Evolutionary conservation across 1,139 yeast species (phyloP).

Genomic region (Pichia sp.): DNA sequence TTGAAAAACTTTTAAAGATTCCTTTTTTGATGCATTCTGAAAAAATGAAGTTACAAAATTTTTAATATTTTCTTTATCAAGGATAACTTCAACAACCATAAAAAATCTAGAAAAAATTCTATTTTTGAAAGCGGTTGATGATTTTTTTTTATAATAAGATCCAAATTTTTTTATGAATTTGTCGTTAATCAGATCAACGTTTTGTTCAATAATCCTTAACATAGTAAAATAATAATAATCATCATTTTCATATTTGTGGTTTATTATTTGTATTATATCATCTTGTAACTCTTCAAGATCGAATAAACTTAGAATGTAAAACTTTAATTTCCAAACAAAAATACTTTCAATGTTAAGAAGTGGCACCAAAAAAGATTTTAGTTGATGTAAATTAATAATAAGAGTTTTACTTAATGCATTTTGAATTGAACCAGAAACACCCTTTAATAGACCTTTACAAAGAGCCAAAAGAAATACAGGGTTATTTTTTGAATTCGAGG

Average conservation of each 20-base stretch:
- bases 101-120: conserved; percentile 50
- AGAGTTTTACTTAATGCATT: conserved; percentile 21
- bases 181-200: conserved; percentile 23
- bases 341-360: conserved; percentile 19
- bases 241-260: conserved; percentile 1
- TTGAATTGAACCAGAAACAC: conserved; percentile 22
- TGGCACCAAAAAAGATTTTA: conserved; percentile 19
- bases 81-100: conserved; percentile 40
- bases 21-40: conserved; percentile 11
- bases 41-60: conserved; percentile 19
- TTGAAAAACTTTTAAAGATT: conserved; percentile 19
- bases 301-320: conserved; percentile 43
- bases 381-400: conserved; percentile 14
- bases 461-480: conserved; percentile 35
- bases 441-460: conserved; percentile 35
- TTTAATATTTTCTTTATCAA: conserved; percentile 20
- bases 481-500: conserved; percentile 15
- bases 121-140: conserved; percentile 21
- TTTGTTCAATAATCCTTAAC: conserved; percentile 45
- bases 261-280: conserved; percentile 10
- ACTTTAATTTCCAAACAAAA: conserved; percentile 41
- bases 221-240: conserved; percentile 36
- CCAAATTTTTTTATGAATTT: conserved; percentile 29
- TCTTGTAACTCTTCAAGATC: conserved; percentile 34
- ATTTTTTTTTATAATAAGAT: conserved; percentile 21